Base-by-base conservation (phyloP, 1,139 yeast genomes). In the Suhomyces anneliseae region DNA sequence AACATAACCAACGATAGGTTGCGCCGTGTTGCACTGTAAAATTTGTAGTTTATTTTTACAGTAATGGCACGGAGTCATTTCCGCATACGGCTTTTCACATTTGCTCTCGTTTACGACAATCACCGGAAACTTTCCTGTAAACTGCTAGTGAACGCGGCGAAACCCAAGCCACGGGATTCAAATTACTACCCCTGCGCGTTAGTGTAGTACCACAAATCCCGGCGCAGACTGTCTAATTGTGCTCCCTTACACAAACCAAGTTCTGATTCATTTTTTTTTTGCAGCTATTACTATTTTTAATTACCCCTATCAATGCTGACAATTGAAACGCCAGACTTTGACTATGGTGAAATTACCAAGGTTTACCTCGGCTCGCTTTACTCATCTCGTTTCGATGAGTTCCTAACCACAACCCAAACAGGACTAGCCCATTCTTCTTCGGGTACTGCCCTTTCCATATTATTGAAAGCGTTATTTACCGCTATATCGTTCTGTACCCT, bases 361-460 rank as follows among this genome's bases (percentile, higher is more conserved):
- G 43, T 51, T 10, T 54, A 57, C 27, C 38, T 57, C 36, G 51
- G 53, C 3, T 47, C 52, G 14, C 51, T 59, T 34, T 49, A 50
- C 45, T 44, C 55, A 4, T 44, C 52, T 9, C 52, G 56, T 26
- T 66, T 73, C 51, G 64, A 65, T 29, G 65, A 61, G 39, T 78
- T 83, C 52, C 60, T 83, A 33, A 79, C 79, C 53, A 78, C 84
- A 1, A 72, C 85, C 2, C 82, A 83, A 55, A 73, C 82, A 0
- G 87, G 87, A 0, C 67, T 76, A 14, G 82, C 82, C 8, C 82
- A 76, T 49, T 54, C 62, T 27, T 62, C 77, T 0, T 66, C 72
- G 1, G 79, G 79, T 5, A 70, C 72, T 4, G 76, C 72, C 14
- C 56, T 72, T 12, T 52, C 62, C 14, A 55, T 69, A 9, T 57